A percentile compares a stretch with the other conserved stretches of the same genome.
Conservation (phyloP, 208 protist genomes). For the Crithidia thermophila region DNA sequence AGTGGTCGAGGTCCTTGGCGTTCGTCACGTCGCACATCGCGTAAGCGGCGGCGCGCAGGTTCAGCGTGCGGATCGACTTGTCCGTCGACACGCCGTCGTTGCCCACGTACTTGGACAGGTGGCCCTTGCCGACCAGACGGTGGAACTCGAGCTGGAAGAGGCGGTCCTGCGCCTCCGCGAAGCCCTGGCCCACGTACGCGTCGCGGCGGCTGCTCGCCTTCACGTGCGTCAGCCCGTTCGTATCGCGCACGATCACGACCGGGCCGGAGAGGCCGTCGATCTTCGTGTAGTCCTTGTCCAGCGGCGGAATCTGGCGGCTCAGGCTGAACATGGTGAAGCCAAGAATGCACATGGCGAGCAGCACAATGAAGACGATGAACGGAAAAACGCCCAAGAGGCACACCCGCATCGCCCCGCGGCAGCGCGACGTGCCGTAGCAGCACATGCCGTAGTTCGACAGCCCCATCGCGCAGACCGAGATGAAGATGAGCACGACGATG, state of each 20-base stretch:
- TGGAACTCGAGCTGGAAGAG: slow-evolving; percentile 73
- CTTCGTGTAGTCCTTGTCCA: slow-evolving; percentile 53
- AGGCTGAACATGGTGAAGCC: slow-evolving; percentile 57
- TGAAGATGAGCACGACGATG: slow-evolving; percentile 37
- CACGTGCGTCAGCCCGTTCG: slow-evolving; percentile 53
- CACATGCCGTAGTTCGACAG: slow-evolving; percentile 55
- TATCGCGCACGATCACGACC: slow-evolving; percentile 48
- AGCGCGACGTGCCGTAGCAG: slow-evolving; percentile 34
- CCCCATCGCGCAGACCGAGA: slow-evolving; percentile 41
- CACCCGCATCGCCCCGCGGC: slow-evolving; percentile 30
- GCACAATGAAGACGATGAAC: slow-evolving; percentile 42
- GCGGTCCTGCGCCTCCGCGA: slow-evolving; percentile 61
- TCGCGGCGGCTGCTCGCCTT: slow-evolving; percentile 53
- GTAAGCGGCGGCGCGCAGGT: slow-evolving; percentile 40
- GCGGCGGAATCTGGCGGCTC: slow-evolving; percentile 42
- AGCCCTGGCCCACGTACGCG: slow-evolving; percentile 69
- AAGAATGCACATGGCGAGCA: slow-evolving; percentile 45
- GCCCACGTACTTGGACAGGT: slow-evolving; percentile 43
- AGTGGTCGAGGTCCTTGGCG: slow-evolving; percentile 22
- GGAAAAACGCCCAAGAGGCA: slow-evolving; percentile 52
- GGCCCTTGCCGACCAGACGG: slow-evolving; percentile 40
- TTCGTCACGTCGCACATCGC: slow-evolving; percentile 40
- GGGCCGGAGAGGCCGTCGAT: slow-evolving; percentile 46
- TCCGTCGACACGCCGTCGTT: slow-evolving; percentile 34
- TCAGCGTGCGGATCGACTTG: slow-evolving; percentile 47